These are phyloP conservation scores for Globisporangium okanoganense DNA, from an alignment of 352 stramenopile genomes.

Conservation along the genomic window DNA sequence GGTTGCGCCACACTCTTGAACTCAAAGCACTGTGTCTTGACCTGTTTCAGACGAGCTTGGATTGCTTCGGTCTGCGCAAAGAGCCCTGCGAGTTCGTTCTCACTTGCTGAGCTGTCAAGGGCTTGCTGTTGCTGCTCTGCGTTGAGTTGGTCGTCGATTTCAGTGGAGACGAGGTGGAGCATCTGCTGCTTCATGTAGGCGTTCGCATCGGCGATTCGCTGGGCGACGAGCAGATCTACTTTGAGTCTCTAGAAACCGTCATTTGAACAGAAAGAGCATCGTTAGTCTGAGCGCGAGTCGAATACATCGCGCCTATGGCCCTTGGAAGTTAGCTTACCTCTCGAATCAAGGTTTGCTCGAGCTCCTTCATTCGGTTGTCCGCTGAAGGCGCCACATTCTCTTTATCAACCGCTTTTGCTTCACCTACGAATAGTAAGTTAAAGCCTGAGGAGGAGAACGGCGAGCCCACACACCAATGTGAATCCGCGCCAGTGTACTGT, in stretches of 20 bases:
- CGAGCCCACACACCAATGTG: no score
- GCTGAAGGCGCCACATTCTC: background rate
- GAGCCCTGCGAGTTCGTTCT: constrained; percentile 44
- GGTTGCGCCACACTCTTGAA: constrained; percentile 51
- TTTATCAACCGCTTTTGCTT: background rate
- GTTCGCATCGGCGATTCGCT: constrained; percentile 64
- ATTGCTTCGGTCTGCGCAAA: constrained; percentile 49
- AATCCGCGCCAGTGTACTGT: background rate
- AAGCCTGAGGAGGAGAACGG: background rate
- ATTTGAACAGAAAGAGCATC: background rate
- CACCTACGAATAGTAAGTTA: background rate
- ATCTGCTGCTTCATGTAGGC: constrained; percentile 58
- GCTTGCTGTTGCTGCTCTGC: background rate
- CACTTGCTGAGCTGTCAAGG: constrained; percentile 3
- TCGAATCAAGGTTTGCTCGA: constrained; percentile 57
- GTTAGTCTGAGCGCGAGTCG: background rate
- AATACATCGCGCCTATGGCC: background rate
- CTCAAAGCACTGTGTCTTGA: constrained; percentile 68
- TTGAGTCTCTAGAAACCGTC: constrained; percentile 45
- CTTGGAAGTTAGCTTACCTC: constrained; percentile 28
- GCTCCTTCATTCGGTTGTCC: constrained; percentile 29
- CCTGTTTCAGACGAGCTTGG: constrained; percentile 44
- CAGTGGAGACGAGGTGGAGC: constrained; percentile 44
- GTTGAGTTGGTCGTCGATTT: constrained; percentile 24
- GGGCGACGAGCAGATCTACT: constrained; percentile 69